Evolutionary conservation across 768 basidiomycete species (phyloP), one percentile per base, ranked within the genome.

Genomic region (Mycena kentingensis): DNA sequence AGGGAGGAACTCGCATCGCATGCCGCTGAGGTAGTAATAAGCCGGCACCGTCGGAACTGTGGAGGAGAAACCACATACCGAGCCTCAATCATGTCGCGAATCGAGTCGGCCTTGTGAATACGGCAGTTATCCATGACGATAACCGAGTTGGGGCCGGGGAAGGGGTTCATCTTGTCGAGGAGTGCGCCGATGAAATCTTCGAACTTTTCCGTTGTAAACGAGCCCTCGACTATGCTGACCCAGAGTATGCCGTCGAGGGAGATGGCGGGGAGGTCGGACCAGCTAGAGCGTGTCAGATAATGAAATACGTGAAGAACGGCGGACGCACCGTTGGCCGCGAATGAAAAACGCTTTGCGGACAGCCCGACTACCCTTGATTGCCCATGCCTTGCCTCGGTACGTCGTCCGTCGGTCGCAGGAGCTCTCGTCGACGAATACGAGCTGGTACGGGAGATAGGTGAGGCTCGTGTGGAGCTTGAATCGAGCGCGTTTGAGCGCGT

Each of bases 121-220:
- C 52, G 56, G 32, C 66, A 68, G 56, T 73, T 74, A 44, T 74
- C 70, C 47, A 67, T 62, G 10, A 73, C 60, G 35, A 75, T 55
- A 11, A 75, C 70, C 12, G 65, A 70, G 29, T 64, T 63, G 11
- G 36, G 34, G 4, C 13, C 47, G 19, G 67, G 70, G 34, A 54
- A 74, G 10, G 66, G 68, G 34, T 70, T 67, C 70, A 73, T 71
- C n/a, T 48, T 19, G 34, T 62, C 54, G 2, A 70, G 52, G 11
- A 69, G 61, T 16, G 31, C 51, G 34, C 57, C 51, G 35, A 67
- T 52, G 41, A 58, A 68, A 11, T 57, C 24, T 13, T 18, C 24
- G 43, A 68, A 72, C 19, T 63, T 55, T 16, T 60, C 59, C 1
- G 54, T 50, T 18, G 55, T 62, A 32, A 65, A 66, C 8, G 70